Evolutionary conservation across 2,329 filamentous ascomycete genomes (phyloP), one percentile per base, ranked within the genome.

Genomic region (Paecilomyces variotii): DNA sequence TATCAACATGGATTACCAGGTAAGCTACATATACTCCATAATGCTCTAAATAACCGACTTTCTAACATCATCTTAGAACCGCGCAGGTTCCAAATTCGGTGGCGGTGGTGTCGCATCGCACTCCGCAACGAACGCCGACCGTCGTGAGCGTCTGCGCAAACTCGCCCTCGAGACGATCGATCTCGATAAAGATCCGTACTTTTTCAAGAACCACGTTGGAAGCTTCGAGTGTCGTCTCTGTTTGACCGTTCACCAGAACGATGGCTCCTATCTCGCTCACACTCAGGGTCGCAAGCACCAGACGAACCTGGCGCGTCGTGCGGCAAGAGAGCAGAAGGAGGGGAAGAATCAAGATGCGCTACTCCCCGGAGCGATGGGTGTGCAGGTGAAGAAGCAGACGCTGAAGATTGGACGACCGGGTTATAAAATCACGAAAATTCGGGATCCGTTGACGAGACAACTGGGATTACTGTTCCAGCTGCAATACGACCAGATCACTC

Each of bases 181-280:
- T 80, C 89, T 97, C 63, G 94, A 97, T 79, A 97, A 97, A 79
- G 94, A 99, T 79, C 94, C 94, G 0, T 99, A 97, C 84, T 97
- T 97, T 82, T 99, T 99, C 87, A 96, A 96, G 76, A 99, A 99
- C 81, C 93, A 99, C 77, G 90, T 97, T 68, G 94, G 94, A 71
- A 94, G 89, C 70, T 99, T 97, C 77, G 94, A 99, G 77, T 99
- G 94, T 76, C 90, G 94, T 30, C 88, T 99, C 49, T 99, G 94
- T 72, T 81, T 99, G 27, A 99, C 94, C 0, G 93, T 97, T 3
- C 94, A 99, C 82, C 94, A 99, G 72, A 99, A 99, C 75, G 94
- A 99, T 79, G 94, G 94, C 63, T 97, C 92, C 54, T 99, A 99
- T 77, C 91, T 99, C 65, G 94, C 94, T 1, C 94, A 99, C 78